Base-by-base conservation (phyloP, 192 early-diverging fungal species). In the Backusella mclennaniae region DNA sequence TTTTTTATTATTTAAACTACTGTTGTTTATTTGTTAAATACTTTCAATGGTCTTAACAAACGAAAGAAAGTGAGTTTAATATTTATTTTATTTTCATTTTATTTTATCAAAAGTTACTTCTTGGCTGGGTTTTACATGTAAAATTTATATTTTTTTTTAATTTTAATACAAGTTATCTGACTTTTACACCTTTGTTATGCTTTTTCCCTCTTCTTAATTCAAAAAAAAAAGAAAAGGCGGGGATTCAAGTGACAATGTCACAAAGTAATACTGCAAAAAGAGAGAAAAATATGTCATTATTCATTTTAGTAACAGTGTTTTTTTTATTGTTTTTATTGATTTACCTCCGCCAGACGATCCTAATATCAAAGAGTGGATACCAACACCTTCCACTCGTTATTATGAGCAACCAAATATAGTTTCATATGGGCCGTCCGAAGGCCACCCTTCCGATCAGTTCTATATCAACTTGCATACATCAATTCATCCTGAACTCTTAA, bases 371-470 rank as follows among this genome's bases (percentile, higher is more conserved):
- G 56, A 63, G 23, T 63, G 56, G 56, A 63, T 29, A 63, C 56
- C 56, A 63, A 63, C 11, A 63, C 23, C 56, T 63, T 63, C 56
- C 23, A 68, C 75, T 23, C 35, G 73, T 17, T 69, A 75, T n/a
- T 71, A 44, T 33, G 35, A 75, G 15, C 69, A 70, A 33, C 79
- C 79, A 66, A 69, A 52, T 14, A 73, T 80, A 35, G 56, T 76
- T 23, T 69, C 71, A 33, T 80, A 68, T 31, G 29, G 69, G 15
- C 56, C 56, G 12, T 63, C 56, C n/a, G 23, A 63, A 63, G 56
- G 56, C 1, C 70, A 41, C 0, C 70, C 71, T 67, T 59, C 53
- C 12, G 79, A 80, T 53, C 52, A 6, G 4, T 56, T 73, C 41
- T 56, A 71, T 69, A 74, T 80, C 52, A 73, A 33, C 14, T 23